Evolutionary conservation across 116 monocot species (phyloP).

Genomic region (Trichopus zeylanicus): DNA sequence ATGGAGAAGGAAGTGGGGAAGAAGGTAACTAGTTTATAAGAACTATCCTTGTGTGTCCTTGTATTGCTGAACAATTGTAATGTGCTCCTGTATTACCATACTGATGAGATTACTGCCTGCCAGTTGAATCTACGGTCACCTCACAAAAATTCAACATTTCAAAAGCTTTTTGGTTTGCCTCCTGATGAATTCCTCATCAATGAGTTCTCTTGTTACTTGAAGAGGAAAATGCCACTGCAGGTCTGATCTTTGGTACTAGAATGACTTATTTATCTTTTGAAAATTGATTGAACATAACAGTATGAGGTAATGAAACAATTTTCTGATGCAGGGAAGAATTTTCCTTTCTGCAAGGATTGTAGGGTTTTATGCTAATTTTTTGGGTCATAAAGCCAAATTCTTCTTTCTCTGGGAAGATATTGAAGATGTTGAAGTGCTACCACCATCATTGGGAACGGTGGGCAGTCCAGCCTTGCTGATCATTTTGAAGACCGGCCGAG

Average conservation of each 20-base stretch:
- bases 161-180: conserved; percentile 58
- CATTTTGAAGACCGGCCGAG: conserved; percentile 33
- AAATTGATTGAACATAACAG: not conserved
- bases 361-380: conserved; percentile 59
- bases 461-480: conserved; percentile 48
- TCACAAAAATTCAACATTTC: conserved; percentile 60
- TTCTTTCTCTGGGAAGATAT: conserved; percentile 87
- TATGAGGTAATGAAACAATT: no score
- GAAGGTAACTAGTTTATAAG: conserved; percentile 36
- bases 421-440: conserved; percentile 42
- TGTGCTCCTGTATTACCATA: no score
- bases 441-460: conserved; percentile 52
- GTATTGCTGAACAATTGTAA: not conserved
- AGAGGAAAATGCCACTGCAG: conserved; percentile 62
- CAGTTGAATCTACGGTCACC: conserved; percentile 51
- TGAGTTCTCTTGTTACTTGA: conserved; percentile 61
- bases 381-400: conserved; percentile 71
- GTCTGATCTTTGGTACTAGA: conserved; percentile 19
- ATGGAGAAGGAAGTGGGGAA: conserved; percentile 89
- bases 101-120: conserved; percentile 1
- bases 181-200: conserved; percentile 72
- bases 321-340: conserved; percentile 53
- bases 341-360: conserved; percentile 63
- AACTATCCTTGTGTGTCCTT: not conserved
- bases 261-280: no score